Evolutionary conservation across 1,284 basidiomycete species (phyloP), one percentile per base, ranked within the genome.

Genomic region (Ganoderma resinaceum): DNA sequence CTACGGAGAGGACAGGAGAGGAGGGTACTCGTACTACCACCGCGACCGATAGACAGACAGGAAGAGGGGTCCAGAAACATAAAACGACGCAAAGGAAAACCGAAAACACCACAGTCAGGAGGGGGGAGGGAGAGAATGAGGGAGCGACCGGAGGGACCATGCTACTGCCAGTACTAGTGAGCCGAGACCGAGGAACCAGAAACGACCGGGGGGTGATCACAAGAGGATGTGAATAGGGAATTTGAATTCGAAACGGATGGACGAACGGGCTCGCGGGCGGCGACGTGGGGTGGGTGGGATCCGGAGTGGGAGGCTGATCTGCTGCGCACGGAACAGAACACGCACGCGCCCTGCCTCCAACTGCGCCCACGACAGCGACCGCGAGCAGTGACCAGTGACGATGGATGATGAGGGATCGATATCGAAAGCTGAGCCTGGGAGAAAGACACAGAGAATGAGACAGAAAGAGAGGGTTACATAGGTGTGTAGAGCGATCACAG

Each of bases 401-500:
- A n/a, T n/a, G n/a, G n/a, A n/a, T n/a, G n/a, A n/a, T n/a, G 42
- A 55, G 35, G 14, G 49, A 49, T 3, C 26, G 46, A 14, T 20
- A 14, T 31, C 29, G 52, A 31, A 55, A 55, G 6, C 29, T 3
- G 20, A 49, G 26, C 18, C 46, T 31, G 14, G 29, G 52, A 38
- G 23, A 29, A 29, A 26, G 35, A 58, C 4, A n/a, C 33, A 43
- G 43, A 65, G 16, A 2, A 29, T n/a, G 53, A 46, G 37, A 31
- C 40, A 33, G 37, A 26, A 31, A 53, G 55, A 60, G 26, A 18
- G 55, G 60, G 65, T 72, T 72, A 72, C 71, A 72, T 72, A 69
- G 70, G 66, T 46, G 49, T 66, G 70, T 63, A 49, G 23, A 70
- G n/a, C n/a, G 33, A 70, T 65, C 70, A 71, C 60, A 71, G 67